Evolutionary conservation across 164 flowering plant genomes (phyloP), one percentile per base, ranked within the genome.

Genomic region (Stephania yunnanensis): DNA sequence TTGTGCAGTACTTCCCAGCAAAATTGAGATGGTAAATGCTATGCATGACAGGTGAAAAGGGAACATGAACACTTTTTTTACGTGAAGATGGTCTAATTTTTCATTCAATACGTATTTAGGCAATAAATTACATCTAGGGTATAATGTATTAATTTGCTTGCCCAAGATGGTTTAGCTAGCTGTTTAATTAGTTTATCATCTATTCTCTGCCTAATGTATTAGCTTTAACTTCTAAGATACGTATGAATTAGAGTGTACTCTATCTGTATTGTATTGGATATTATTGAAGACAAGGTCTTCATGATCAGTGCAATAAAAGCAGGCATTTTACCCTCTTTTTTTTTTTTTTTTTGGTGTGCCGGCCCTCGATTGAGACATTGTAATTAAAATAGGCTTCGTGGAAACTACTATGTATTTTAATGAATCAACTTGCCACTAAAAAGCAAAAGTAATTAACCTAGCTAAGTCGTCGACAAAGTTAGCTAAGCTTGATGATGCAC

Each of bases 1-100:
- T 64, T 80, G 3, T 78, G 80, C 88, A 88, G 89, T 88, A 88
- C 75, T 88, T 88, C 72, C 91, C 91, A 0, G 81, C 79, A 44
- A 88, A 84, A 75, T 83, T 88, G 31, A 85, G 77, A 74, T 88
- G 91, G 91, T 88, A 79, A 84, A 74, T 31, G 13, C 29, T 1
- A 22, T 20, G 68, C 68, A 22, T 70, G 58, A 46, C 22, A 45
- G 58, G 2, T 70, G 55, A 70, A 48, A 48, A 48, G 53, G 53
- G 53, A 48, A 48, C 53, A 8, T 48, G 53, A 12, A 48, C 53
- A 48, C 42, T 36, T 48, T 48, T 48, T 8, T 8, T 0, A 50
- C 0, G 15, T 50, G 55, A 50, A 50, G 12, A 9, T 50, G 55
- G 11, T 50, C 55, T 15, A 36, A 50, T 50, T 15, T 15, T 50